Evolutionary conservation across 192 early-diverging fungal genomes (phyloP).

Genomic region (Gaertneriomyces semiglobifer): DNA sequence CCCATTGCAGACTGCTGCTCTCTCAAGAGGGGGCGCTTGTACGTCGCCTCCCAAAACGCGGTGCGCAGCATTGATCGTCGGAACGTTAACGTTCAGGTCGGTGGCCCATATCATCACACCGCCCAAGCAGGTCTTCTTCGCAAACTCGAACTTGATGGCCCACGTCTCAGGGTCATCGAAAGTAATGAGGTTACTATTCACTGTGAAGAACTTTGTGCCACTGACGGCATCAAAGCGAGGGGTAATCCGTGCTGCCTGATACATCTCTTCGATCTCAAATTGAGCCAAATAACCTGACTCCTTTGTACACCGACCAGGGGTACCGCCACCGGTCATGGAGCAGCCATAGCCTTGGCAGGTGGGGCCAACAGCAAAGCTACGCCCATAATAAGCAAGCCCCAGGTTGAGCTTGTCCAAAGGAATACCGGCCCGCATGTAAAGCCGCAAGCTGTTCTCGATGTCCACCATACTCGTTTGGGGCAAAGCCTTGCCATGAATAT

Average conservation of each 20-base stretch:
- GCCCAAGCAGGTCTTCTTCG: conserved; percentile 4
- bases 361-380: no score
- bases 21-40: no score
- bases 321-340: conserved; percentile 4
- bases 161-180: conserved; percentile 7
- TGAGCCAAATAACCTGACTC: not conserved
- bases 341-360: conserved; percentile 9
- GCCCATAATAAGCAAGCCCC: conserved; percentile 17
- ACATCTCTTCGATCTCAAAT: not conserved
- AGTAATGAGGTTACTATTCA: conserved; percentile 2
- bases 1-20: no score
- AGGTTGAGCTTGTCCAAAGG: conserved; percentile 10
- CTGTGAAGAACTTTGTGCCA: not conserved
- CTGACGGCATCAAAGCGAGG: not conserved
- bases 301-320: not conserved
- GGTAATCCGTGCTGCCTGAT: not conserved
- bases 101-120: conserved; percentile 19
- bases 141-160: conserved; percentile 2
- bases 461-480: not conserved
- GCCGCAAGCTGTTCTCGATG: conserved; percentile 6
- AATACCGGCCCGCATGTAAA: conserved; percentile 13
- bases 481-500: no score
- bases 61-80: no score
- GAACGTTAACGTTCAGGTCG: no score
- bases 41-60: no score